phyloP scores from a whole-genome alignment of 2,329 filamentous ascomycete genomes.

The Exophiala sp. region DNA sequence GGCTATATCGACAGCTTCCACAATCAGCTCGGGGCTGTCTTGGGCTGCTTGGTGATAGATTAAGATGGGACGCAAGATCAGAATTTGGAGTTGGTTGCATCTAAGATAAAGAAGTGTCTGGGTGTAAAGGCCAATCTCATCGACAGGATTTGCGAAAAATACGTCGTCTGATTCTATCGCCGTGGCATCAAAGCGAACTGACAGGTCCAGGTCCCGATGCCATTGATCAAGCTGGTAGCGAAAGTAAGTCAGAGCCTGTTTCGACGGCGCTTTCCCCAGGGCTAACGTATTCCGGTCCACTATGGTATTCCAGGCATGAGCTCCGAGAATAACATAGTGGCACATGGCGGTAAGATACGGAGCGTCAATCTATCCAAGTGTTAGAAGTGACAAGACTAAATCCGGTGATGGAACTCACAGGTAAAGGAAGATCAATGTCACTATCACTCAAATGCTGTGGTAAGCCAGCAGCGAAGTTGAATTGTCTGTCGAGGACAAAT shows the following conservation, averaged over 20 bases:
- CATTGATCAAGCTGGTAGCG: constrained; percentile 10
- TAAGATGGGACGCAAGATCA: constrained; percentile 9
- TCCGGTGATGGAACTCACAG: neutral
- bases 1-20: constrained; percentile 6
- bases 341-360: constrained; percentile 9
- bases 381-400: neutral
- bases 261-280: constrained; percentile 1
- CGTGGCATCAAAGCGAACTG: constrained; percentile 3
- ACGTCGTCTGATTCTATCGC: constrained; percentile 5
- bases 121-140: constrained; percentile 6
- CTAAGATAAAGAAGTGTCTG: constrained; percentile 8
- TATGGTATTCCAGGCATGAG: constrained; percentile 9
- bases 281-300: constrained; percentile 3
- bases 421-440: constrained; percentile 8
- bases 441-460: constrained; percentile 9
- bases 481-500: constrained; percentile 7
- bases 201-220: constrained; percentile 6
- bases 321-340: constrained; percentile 6
- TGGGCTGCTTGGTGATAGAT: constrained; percentile 9
- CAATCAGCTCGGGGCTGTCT: neutral
- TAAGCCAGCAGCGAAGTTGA: constrained; percentile 11
- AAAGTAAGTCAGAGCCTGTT: constrained; percentile 3
- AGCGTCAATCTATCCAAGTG: neutral
- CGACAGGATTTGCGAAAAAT: neutral
- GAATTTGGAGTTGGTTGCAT: constrained; percentile 9